A percentile compares a stretch with the other conserved stretches of the same genome.
Conservation (phyloP, 805 yeast species). For the Candida namnaoensis region DNA sequence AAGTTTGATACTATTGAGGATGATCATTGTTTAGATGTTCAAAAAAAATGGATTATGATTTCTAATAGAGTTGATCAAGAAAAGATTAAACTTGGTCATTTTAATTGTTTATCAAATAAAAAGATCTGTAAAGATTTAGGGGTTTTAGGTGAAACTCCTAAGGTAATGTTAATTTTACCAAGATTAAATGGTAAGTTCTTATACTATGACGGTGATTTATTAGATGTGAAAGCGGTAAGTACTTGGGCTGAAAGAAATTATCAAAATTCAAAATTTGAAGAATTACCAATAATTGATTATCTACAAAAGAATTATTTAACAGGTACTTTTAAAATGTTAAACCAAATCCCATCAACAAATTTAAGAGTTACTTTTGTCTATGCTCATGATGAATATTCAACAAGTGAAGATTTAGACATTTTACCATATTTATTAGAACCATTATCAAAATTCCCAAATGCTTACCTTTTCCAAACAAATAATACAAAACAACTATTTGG, state of each 20-base stretch:
- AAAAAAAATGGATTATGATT: constrained; percentile 48
- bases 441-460: constrained; percentile 48
- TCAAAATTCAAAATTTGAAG: constrained; percentile 34
- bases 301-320: constrained; percentile 12
- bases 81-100: constrained; percentile 38
- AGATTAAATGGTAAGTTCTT: constrained; percentile 38
- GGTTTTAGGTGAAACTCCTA: constrained; percentile 29
- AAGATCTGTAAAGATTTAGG: constrained; percentile 46
- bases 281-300: constrained; percentile 11
- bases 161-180: constrained; percentile 45
- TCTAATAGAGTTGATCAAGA: constrained; percentile 35
- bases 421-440: constrained; percentile 55
- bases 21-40: constrained; percentile 40
- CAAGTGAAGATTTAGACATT: constrained; percentile 54
- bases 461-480: constrained; percentile 43
- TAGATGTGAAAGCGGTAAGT: background rate
- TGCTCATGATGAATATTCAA: constrained; percentile 39
- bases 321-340: background rate
- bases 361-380: constrained; percentile 46
- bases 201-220: constrained; percentile 21
- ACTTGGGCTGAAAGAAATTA: constrained; percentile 29
- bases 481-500: constrained; percentile 28
- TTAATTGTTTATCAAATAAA: constrained; percentile 47
- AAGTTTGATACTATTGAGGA: constrained; percentile 31
- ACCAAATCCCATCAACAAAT: constrained; percentile 10